Evolutionary conservation across 2,329 filamentous ascomycete genomes (phyloP), one percentile per base, ranked within the genome.

Genomic region (Leptographium procerum): DNA sequence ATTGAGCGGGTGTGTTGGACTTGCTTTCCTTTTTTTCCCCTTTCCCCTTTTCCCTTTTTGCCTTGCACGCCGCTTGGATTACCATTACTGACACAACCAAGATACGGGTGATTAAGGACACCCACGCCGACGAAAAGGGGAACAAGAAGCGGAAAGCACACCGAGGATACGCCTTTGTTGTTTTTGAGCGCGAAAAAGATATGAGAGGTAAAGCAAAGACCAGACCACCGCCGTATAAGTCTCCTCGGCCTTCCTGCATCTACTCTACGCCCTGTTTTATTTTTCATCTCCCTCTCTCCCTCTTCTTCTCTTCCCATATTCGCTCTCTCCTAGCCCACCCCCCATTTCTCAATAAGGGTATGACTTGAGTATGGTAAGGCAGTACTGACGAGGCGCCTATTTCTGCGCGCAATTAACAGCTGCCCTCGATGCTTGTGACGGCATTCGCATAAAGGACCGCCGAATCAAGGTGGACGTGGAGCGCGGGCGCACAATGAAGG

Each of bases 111-210:
- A 83, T 96, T 65, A 84, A 84, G 67, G 87, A 95, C 70, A 86
- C 84, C 5, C 84, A 89, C 65, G 80, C 84, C 61, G 74, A 80
- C 65, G 82, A 82, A 68, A 87, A 80, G 71, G 83, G 80, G 59
- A 88, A 86, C 67, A 90, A 91, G 74, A 86, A 89, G 69, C 87
- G 87, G 69, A 91, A 91, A 75, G 76, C 86, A 55, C 89, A 95
- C 69, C 82, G 87, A 67, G 94, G 94, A 62, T 99, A 99, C 72
- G 94, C 90, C 61, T 99, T 99, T 70, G 87, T 99, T 65, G 89
- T 97, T 57, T 99, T 92, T 70, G 92, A 97, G 74, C 87, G 89
- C 71, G 94, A 97, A 75, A 91, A 92, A 74, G 94, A 97, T 71
- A 96, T 97, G 91, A 95, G 95, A 90, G 91, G 91, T 96, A 95